Evolutionary conservation across 129 eudicot species (phyloP), one percentile per base, ranked within the genome.

Genomic region (Tagetes patula): DNA sequence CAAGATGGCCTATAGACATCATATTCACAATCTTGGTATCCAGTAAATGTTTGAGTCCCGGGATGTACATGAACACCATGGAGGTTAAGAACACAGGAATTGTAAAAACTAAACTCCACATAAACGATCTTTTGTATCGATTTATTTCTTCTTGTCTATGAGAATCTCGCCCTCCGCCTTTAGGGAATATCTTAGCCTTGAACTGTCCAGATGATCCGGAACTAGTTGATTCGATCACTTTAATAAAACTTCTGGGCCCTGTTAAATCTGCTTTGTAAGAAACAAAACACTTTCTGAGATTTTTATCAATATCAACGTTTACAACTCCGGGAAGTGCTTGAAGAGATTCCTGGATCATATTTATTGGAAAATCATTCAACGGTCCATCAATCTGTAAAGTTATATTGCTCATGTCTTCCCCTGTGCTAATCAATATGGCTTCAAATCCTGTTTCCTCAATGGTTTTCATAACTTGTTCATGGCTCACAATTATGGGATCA

Each of bases 11-110:
- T 6, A 86, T 30, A 42, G 59, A 82, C 80, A 91, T 82, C 92
- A 86, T 88, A 73, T 91, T 91, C 34, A 86, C 81, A 40, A 88
- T 65, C 38, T 82, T 82, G 3, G 72, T 59, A 33, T 91, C 95
- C 52, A 91, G 72, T 53, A 80, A 84, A 49, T 81, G 85, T 56
- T 88, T 91, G 10, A 86, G 52, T 33, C 90, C 87, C 1, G 92
- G 96, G 43, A 91, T 79, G 66, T 88, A 91, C 97, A 88, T 91
- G 12, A 91, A 88, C 37, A 91, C 90, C 97, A 91, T 91, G 42
- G 97, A 91, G 53, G 87, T 80, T 45, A 91, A 71, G 84, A 91
- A 91, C 34, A 91, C 87, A 2, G 97, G 97, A 64, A 91, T 46
- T 1, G 97, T 88, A 52, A 91, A 91, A 74, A 88, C 82, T 50